Percentiles rank a stretch among this genome's conserved stretches.
These are phyloP conservation scores for Magnusiomyces fungicola DNA, from an alignment of 1,139 yeast species.

Conservation along the genomic window DNA sequence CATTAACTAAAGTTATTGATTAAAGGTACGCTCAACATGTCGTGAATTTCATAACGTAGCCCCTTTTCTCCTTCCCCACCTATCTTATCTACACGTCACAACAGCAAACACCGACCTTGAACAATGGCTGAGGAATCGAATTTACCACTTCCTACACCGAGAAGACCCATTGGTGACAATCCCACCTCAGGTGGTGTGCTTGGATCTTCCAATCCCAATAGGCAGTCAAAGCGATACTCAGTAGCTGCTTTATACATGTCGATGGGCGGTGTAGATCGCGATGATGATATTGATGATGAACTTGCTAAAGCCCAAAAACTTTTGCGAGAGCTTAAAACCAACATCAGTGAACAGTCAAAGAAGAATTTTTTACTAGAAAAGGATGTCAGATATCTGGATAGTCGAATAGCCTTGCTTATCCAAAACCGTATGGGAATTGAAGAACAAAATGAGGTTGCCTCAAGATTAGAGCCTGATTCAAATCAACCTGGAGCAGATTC, in stretches of 20 bases:
- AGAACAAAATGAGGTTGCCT: slow-evolving; percentile 35
- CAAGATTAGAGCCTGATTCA: slow-evolving; percentile 26
- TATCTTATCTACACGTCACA: background rate
- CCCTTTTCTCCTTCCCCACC: background rate
- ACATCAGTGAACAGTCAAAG: slow-evolving; percentile 35
- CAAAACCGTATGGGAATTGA: slow-evolving; percentile 37
- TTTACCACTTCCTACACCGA: slow-evolving; percentile 3
- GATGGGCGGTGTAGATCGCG: slow-evolving; percentile 34
- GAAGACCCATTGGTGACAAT: slow-evolving; percentile 3
- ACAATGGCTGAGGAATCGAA: slow-evolving; percentile 1
- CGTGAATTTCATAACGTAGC: no score
- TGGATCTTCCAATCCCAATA: slow-evolving; percentile 18
- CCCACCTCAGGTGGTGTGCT: background rate
- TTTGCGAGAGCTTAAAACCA: slow-evolving; percentile 31
- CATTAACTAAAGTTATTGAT: no score
- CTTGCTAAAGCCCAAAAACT: slow-evolving; percentile 34
- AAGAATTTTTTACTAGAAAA: slow-evolving; percentile 36
- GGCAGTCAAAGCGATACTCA: slow-evolving; percentile 33
- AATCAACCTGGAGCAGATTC: background rate
- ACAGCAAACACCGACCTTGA: background rate
- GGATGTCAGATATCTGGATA: slow-evolving; percentile 37
- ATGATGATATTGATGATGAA: slow-evolving; percentile 35
- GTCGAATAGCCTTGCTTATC: slow-evolving; percentile 36
- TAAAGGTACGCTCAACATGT: no score
- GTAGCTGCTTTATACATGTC: slow-evolving; percentile 35